Percentiles rank a stretch among this genome's conserved stretches.
These are phyloP conservation scores for Schwanniomyces pseudopolymorphus DNA, from an alignment of 805 yeast genomes.

Conservation along the genomic window DNA sequence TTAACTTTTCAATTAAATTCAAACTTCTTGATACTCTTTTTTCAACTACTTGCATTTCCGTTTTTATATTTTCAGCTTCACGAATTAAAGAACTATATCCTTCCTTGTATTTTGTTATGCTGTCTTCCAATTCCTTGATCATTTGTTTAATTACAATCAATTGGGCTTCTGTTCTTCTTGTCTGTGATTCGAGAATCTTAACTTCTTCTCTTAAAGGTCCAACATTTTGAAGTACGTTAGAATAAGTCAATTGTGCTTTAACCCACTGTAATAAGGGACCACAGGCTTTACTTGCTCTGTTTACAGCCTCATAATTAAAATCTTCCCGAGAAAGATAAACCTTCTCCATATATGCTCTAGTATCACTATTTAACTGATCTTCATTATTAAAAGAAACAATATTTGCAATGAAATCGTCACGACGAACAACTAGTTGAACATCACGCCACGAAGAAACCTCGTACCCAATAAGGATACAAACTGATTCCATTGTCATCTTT, in stretches of 20 bases:
- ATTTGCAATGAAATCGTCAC: slow-evolving; percentile 83
- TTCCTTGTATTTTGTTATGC: slow-evolving; percentile 66
- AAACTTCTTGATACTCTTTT: slow-evolving; percentile 61
- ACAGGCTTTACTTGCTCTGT: slow-evolving; percentile 92
- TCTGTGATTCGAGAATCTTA: slow-evolving; percentile 52
- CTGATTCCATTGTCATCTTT: slow-evolving; percentile 82
- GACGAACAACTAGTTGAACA: slow-evolving; percentile 74
- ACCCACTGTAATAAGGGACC: slow-evolving; percentile 93
- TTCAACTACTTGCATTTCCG: slow-evolving; percentile 65
- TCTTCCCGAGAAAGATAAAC: slow-evolving; percentile 61
- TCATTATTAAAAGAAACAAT: slow-evolving; percentile 76
- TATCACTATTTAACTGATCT: slow-evolving; percentile 49
- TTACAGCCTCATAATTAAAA: slow-evolving; percentile 70
- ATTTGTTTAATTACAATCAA: slow-evolving; percentile 75
- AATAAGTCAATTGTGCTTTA: slow-evolving; percentile 79
- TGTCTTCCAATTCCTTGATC: slow-evolving; percentile 69
- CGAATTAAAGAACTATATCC: slow-evolving; percentile 74
- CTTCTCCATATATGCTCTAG: slow-evolving; percentile 57
- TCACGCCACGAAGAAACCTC: slow-evolving; percentile 71
- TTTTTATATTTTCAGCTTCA: slow-evolving; percentile 72
- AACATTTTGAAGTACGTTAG: slow-evolving; percentile 65
- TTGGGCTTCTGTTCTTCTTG: slow-evolving; percentile 64
- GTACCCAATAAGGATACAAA: slow-evolving; percentile 79
- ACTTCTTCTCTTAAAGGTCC: slow-evolving; percentile 77
- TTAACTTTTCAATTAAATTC: slow-evolving; percentile 59